Evolutionary conservation across 768 basidiomycete species (phyloP).

Genomic region (Cystofilobasidium ferigula): DNA sequence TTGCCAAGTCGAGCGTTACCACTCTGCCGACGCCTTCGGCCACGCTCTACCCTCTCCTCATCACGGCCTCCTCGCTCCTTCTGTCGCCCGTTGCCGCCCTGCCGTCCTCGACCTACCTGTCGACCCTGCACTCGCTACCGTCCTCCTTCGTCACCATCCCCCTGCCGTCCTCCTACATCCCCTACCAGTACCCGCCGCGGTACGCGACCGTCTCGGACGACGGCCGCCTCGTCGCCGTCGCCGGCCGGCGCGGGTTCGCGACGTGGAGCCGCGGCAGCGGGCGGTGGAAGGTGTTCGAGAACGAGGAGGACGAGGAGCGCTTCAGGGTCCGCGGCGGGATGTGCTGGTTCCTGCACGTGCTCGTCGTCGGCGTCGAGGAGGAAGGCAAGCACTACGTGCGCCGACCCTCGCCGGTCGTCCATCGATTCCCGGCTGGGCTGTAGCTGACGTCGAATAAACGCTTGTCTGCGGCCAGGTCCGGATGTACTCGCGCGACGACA

Average conservation of each 20-base stretch:
- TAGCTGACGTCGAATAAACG: neutral
- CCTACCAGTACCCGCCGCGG: slow-evolving; percentile 84
- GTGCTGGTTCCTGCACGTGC: slow-evolving; percentile 91
- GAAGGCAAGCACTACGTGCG: slow-evolving; percentile 35
- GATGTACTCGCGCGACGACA: slow-evolving; percentile 83
- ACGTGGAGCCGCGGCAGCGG: slow-evolving; percentile 93
- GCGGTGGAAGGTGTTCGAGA: slow-evolving; percentile 81
- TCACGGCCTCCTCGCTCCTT: slow-evolving; percentile 12
- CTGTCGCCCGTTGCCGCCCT: neutral
- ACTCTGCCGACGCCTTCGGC: slow-evolving; percentile 17
- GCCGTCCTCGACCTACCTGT: neutral
- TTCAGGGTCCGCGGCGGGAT: slow-evolving; percentile 82
- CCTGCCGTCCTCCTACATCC: slow-evolving; percentile 72
- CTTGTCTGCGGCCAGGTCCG: no score
- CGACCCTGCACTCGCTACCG: slow-evolving; percentile 9
- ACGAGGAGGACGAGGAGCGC: slow-evolving; percentile 69
- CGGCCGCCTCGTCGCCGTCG: slow-evolving; percentile 81
- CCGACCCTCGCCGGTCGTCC: neutral
- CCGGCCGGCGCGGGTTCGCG: slow-evolving; percentile 76
- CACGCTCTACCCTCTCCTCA: slow-evolving; percentile 41
- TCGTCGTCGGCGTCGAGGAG: slow-evolving; percentile 79
- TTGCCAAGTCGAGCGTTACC: neutral
- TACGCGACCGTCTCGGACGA: slow-evolving; percentile 85
- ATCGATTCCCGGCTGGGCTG: no score
- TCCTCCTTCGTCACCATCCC: slow-evolving; percentile 42